Percentiles rank a stretch among this genome's conserved stretches.
phyloP scores from a whole-genome alignment of 2,329 filamentous ascomycete genomes.

The Hortaea werneckii region DNA sequence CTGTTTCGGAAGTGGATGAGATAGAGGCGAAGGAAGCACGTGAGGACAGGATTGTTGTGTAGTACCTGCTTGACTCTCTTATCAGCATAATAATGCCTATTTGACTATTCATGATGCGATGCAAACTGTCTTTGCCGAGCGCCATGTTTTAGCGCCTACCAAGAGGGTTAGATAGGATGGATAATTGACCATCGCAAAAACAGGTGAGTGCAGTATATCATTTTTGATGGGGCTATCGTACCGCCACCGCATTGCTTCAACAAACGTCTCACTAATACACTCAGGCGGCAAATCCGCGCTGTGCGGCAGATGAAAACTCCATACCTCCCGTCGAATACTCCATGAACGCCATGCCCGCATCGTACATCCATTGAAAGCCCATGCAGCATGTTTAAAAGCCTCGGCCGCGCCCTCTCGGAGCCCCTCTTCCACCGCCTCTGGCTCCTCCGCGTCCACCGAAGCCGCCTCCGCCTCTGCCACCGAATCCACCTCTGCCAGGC shows the following conservation, averaged over 20 bases:
- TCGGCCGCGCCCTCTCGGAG: conserved; percentile 28
- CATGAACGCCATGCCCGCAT: neutral
- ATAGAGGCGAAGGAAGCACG: neutral
- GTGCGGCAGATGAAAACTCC: neutral
- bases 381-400: conserved; percentile 12
- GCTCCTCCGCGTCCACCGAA: conserved; percentile 31
- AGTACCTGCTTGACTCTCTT: neutral
- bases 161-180: too few relatives aligned
- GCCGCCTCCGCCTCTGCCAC: conserved; percentile 40
- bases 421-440: conserved; percentile 19
- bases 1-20: neutral
- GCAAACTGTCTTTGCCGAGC: too few relatives aligned
- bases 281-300: too few relatives aligned
- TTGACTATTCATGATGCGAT: too few relatives aligned
- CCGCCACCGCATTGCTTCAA: too few relatives aligned
- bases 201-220: too few relatives aligned
- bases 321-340: conserved; percentile 1
- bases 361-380: neutral
- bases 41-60: conserved; percentile 1
- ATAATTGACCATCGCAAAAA: too few relatives aligned
- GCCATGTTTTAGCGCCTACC: too few relatives aligned
- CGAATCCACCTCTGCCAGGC: conserved; percentile 41
- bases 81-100: neutral
- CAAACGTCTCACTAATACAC: too few relatives aligned
- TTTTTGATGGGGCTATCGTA: too few relatives aligned